Base-by-base conservation (phyloP, 441 rosid genomes). In the Kokia cookei region DNA sequence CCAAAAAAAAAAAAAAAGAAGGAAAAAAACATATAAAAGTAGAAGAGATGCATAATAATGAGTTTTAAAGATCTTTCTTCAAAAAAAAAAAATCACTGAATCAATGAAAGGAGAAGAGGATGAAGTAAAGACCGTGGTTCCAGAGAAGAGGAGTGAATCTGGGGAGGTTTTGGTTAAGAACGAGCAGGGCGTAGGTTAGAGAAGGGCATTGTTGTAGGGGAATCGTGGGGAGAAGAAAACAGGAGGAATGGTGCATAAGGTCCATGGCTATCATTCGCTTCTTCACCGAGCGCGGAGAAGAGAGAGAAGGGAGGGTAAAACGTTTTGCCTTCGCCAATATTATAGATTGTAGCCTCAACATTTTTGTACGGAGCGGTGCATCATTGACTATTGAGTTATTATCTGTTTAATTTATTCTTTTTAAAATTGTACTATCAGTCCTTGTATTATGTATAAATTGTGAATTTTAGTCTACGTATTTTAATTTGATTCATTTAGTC, bases 121-220 rank as follows among this genome's bases (percentile, higher is more conserved):
- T 11, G 12, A 9, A 35, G 40, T n/a, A 76, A 48, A 72, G 82
- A 96, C 97, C 96, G 83, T 90, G 97, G 57, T 81, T 60, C 99
- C 99, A 93, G 65, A 96, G 90, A 60, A 87, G 88, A 75, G 97
- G 97, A 85, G 92, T 79, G 82, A 92, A 92, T 76, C 79, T 79
- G 0, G 93, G 98, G 48, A 91, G 88, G 71, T 65, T 81, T 73
- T 90, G 99, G 80, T 96, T 96, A 43, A 93, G 97, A 42, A 91
- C 67, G 62, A 93, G 74, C n/a, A 93, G 89, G 7, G 92, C 91
- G 84, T 87, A 92, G 19, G 80, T 75, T 11, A 63, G 74, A 22
- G 83, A 71, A 26, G 85, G 77, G 7, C 22, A 37, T 69, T 54
- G 43, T 65, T 75, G 86, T 74, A 15, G 47, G 53, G 87, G 43